These are phyloP conservation scores for Ceratocystiopsis minuta DNA, from an alignment of 2,329 filamentous ascomycete species.

Conservation along the genomic window DNA sequence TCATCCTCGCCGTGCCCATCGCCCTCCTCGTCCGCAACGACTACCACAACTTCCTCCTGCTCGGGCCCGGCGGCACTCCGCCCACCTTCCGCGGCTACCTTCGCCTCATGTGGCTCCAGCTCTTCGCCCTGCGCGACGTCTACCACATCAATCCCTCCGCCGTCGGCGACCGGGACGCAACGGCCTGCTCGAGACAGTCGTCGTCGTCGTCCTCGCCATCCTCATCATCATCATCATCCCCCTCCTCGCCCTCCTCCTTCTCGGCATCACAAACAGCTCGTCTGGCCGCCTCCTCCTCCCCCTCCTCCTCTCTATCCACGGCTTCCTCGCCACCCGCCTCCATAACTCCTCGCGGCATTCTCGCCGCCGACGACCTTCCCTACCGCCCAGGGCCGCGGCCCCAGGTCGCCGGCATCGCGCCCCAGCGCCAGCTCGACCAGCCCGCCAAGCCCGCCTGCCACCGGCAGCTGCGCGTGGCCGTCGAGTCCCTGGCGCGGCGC, in stretches of 20 bases:
- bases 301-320: too few relatives aligned
- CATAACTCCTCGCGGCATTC: constrained; percentile 36
- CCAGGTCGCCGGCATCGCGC: constrained; percentile 55
- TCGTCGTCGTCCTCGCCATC: too few relatives aligned
- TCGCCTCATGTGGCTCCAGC: constrained; percentile 53
- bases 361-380: constrained; percentile 32
- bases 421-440: constrained; percentile 63
- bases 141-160: constrained; percentile 35
- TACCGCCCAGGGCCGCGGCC: constrained; percentile 47
- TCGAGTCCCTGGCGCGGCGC: constrained; percentile 28
- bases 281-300: too few relatives aligned
- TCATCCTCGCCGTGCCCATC: constrained; percentile 31
- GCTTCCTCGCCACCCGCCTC: too few relatives aligned
- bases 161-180: constrained; percentile 27
- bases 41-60: constrained; percentile 56
- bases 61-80: constrained; percentile 68
- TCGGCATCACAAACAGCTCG: too few relatives aligned
- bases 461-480: constrained; percentile 30
- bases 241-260: too few relatives aligned
- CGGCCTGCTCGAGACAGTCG: too few relatives aligned
- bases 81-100: constrained; percentile 56
- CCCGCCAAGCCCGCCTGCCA: constrained; percentile 36
- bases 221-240: too few relatives aligned
- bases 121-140: constrained; percentile 56
- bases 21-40: constrained; percentile 44